These are phyloP conservation scores for Plantago major DNA, from an alignment of 257 asterid species.

Conservation along the genomic window DNA sequence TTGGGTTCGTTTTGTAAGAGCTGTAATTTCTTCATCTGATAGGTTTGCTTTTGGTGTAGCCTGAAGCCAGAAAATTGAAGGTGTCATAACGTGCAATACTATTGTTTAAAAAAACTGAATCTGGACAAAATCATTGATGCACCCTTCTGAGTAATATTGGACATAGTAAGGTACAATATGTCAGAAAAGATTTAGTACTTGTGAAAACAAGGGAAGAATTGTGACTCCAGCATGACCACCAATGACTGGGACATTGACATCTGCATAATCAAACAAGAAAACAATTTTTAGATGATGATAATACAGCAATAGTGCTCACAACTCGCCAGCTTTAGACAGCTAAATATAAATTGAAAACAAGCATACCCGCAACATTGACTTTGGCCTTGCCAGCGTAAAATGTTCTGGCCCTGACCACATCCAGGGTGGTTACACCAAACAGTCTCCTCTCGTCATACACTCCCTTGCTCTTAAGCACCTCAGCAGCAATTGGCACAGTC, in stretches of 20 bases:
- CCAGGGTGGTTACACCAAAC: conserved; percentile 92
- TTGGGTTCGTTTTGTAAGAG: conserved; percentile 89
- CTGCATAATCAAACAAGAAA: conserved; percentile 26
- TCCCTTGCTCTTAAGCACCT: conserved; percentile 78
- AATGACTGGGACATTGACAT: conserved; percentile 82
- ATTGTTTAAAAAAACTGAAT: not conserved
- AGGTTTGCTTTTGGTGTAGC: conserved; percentile 79
- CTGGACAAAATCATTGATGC: no score
- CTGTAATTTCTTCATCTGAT: conserved; percentile 56
- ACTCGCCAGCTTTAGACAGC: not conserved
- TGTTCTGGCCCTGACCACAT: conserved; percentile 93
- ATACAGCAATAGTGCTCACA: not conserved
- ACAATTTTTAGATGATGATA: conserved; percentile 10
- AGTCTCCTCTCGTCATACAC: conserved; percentile 63
- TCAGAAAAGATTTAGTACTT: conserved; percentile 30
- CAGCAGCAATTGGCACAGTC: conserved; percentile 94
- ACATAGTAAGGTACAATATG: not conserved
- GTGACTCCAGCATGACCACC: conserved; percentile 97
- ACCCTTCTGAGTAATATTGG: no score
- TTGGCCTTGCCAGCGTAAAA: conserved; percentile 83
- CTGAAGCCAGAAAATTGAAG: conserved; percentile 24
- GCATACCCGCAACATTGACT: conserved; percentile 67
- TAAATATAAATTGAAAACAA: not conserved
- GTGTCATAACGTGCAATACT: not conserved
- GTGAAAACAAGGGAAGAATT: conserved; percentile 92